Conservation (phyloP, 305 asterid species). For the Withania somnifera region DNA sequence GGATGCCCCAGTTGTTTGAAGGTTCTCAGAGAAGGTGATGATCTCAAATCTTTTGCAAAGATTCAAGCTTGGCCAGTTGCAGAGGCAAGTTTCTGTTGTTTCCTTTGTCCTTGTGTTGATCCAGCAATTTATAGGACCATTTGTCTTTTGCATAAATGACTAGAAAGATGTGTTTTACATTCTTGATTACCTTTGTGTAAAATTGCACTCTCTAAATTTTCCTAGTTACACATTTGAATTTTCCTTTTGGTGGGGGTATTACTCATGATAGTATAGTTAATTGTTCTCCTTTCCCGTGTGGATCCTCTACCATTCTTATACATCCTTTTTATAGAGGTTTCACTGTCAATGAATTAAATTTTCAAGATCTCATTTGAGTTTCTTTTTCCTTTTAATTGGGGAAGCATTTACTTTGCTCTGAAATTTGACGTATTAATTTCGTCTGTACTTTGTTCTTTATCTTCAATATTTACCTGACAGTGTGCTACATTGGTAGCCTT, state of each 20-base stretch:
- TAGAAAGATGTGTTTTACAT: neutral
- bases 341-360: neutral
- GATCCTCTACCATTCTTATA: neutral
- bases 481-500: neutral
- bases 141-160: neutral
- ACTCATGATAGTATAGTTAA: neutral
- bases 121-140: constrained; percentile 9
- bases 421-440: neutral
- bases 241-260: neutral
- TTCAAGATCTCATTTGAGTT: neutral
- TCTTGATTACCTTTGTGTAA: neutral
- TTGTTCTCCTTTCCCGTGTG: neutral
- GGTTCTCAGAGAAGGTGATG: constrained; percentile 50
- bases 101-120: constrained; percentile 1
- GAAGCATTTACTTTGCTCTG: neutral
- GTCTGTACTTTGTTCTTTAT: neutral
- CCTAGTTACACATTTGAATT: neutral
- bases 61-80: constrained; percentile 45
- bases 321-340: neutral
- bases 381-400: neutral
- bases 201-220: neutral
- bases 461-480: neutral
- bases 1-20: constrained; percentile 68
- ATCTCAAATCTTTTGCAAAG: constrained; percentile 44
- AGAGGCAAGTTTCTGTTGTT: constrained; percentile 47